A percentile compares a stretch with the other conserved stretches of the same genome.
phyloP scores from a whole-genome alignment of 257 asterid genomes.

The Solanum paucissectum region DNA sequence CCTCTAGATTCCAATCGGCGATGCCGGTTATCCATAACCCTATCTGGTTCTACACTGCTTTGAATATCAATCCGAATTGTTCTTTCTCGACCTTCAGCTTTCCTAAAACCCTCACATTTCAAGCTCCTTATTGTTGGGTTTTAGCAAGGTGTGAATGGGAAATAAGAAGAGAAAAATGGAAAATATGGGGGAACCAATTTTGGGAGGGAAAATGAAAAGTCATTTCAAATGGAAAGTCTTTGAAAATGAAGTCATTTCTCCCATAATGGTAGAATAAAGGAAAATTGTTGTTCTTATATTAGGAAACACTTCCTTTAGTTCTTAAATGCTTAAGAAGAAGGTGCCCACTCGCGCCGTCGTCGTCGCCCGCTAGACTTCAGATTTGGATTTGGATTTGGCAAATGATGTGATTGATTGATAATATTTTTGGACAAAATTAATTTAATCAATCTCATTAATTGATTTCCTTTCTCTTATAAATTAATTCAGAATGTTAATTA shows the following conservation, averaged over 20 bases:
- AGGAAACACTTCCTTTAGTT: not conserved
- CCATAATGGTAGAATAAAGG: not conserved
- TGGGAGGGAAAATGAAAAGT: not conserved
- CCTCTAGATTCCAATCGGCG: not conserved
- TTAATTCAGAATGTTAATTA: not conserved
- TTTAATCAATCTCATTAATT: not conserved
- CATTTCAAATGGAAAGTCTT: no score
- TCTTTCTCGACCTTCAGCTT: not conserved
- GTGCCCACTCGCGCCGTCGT: not conserved
- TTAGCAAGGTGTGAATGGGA: not conserved
- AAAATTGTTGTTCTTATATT: not conserved
- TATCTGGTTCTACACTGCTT: not conserved
- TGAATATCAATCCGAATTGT: not conserved
- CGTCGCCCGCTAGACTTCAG: not conserved
- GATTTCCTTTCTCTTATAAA: not conserved
- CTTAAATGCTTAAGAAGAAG: not conserved
- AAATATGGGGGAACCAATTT: not conserved
- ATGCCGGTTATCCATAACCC: not conserved
- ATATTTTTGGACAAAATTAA: not conserved
- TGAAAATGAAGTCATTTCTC: not conserved
- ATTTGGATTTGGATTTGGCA: not conserved
- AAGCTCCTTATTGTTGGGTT: not conserved
- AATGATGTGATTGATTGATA: no score
- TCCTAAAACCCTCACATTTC: slow-evolving; percentile 7
- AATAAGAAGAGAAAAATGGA: not conserved